Evolutionary conservation across 371 early-diverging fungal genomes (phyloP), one percentile per base, ranked within the genome.

Genomic region (Entomophthora muscae): DNA sequence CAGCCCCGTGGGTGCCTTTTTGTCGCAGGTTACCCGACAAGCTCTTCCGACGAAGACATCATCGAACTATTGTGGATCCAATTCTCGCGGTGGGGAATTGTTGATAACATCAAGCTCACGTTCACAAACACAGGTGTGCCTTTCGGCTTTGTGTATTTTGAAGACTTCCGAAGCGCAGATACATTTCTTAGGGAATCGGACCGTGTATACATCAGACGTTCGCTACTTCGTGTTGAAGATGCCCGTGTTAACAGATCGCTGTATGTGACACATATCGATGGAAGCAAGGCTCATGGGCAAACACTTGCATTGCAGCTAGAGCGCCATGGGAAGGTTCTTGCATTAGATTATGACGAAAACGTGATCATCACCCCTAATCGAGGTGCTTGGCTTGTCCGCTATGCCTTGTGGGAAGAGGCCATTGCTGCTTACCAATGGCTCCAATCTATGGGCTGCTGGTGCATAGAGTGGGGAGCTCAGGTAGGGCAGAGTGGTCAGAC

Each of bases 101-200:
- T 58, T 3, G 59, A 58, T 58, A 58, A 58, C 31, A 58, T 58
- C 17, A 58, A 58, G 59, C 31, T 58, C 26, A 30, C 59, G 21
- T 27, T 21, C 10, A 31, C 24, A 23, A 58, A 30, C 7, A 58
- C 24, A 3, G 30, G 59, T 22, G 24, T 31, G 3, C 24, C 24
- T 3, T 58, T 28, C 26, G 59, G 59, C 17, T 58, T 58, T 58
- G 59, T 58, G 30, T 58, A 58, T 27, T 58, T 58, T 31, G 21
- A 58, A 58, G 59, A 58, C 31, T 58, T 22, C 31, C 26, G 21
- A 21, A 27, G 59, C 31, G 21, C 28, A 23, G 59, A 58, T 13
- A 58, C 24, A 5, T 58, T 58, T 27, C 59, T 58, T 21, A 10
- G 3, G 5, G 24, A 58, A 10, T 58, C 59, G 21, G 28, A 23